phyloP scores from a whole-genome alignment of 441 rosid species.

The Hura crepitans region DNA sequence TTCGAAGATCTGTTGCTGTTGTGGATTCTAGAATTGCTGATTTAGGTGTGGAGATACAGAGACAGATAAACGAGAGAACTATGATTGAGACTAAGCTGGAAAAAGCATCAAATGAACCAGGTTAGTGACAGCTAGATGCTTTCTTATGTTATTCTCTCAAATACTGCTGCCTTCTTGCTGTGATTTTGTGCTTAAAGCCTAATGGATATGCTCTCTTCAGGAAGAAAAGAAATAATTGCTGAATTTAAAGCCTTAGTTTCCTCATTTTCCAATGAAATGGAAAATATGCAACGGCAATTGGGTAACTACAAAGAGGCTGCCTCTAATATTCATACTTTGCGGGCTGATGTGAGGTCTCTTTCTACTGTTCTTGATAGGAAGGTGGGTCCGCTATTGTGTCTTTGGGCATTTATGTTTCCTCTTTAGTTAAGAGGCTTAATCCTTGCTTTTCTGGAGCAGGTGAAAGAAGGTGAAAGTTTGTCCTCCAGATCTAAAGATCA shows the following conservation, averaged over 20 bases:
- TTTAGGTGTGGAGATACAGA: conserved; percentile 61
- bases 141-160: conserved; percentile 13
- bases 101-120: conserved; percentile 69
- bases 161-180: conserved; percentile 19
- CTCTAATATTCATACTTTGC: conserved; percentile 67
- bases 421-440: conserved; percentile 24
- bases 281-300: conserved; percentile 74
- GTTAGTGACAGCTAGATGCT: conserved; percentile 36
- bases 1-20: conserved; percentile 64
- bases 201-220: conserved; percentile 44
- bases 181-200: conserved; percentile 22
- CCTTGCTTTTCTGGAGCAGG: conserved; percentile 48
- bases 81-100: conserved; percentile 58
- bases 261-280: conserved; percentile 89
- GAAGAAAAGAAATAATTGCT: conserved; percentile 80
- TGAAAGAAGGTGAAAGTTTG: conserved; percentile 56
- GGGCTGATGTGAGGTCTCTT: conserved; percentile 80
- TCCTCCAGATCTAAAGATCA: conserved; percentile 54
- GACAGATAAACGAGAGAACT: conserved; percentile 55
- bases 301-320: conserved; percentile 70
- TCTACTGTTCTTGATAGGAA: conserved; percentile 58
- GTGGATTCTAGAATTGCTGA: conserved; percentile 62
- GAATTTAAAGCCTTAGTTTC: conserved; percentile 85
- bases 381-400: conserved; percentile 43
- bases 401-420: not conserved